Evolutionary conservation across 148 eudicot species (phyloP).

Genomic region (Vaccinium darrowii): DNA sequence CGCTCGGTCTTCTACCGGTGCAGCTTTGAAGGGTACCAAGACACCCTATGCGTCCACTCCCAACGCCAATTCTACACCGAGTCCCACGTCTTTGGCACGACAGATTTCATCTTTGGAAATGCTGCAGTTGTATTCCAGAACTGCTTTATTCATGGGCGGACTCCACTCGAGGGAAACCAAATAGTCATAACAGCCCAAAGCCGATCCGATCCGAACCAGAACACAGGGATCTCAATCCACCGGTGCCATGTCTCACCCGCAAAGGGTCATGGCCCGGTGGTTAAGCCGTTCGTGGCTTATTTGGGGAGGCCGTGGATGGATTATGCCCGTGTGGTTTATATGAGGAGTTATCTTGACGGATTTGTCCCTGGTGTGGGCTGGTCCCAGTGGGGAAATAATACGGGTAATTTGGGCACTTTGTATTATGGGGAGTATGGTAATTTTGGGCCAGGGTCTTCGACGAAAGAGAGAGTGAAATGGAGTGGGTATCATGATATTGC

Average conservation of each 20-base stretch:
- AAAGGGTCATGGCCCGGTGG: neutral
- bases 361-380: neutral
- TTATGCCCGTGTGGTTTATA: neutral
- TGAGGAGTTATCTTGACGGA: neutral
- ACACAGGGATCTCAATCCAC: constrained; percentile 4
- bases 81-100: neutral
- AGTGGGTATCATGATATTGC: neutral
- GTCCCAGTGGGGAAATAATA: neutral
- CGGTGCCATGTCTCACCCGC: neutral
- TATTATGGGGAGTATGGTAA: constrained; percentile 2
- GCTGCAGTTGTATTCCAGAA: neutral
- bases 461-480: neutral
- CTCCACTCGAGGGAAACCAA: neutral
- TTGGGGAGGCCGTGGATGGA: constrained; percentile 5
- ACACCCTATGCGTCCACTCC: constrained; percentile 9
- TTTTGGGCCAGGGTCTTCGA: neutral
- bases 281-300: neutral
- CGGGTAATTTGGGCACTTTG: neutral
- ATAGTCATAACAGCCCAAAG: neutral
- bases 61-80: constrained; percentile 2
- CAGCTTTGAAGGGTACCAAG: constrained; percentile 3
- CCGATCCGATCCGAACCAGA: neutral
- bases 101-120: neutral
- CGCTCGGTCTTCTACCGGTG: constrained; percentile 2
- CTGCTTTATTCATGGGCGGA: neutral